These are phyloP conservation scores for Pisolithus orientalis DNA, from an alignment of 768 basidiomycete genomes.

Conservation along the genomic window DNA sequence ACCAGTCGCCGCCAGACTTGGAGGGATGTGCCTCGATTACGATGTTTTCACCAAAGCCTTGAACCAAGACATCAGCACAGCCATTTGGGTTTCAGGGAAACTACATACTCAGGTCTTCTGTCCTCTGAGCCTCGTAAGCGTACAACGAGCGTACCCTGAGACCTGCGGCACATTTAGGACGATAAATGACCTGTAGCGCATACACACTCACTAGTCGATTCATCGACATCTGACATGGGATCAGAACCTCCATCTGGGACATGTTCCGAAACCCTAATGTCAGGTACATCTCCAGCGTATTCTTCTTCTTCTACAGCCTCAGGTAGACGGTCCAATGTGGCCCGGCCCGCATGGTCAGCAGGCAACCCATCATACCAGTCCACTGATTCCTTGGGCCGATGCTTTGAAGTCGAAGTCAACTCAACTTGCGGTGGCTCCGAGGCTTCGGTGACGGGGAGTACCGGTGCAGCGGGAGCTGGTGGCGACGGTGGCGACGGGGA, in stretches of 20 bases:
- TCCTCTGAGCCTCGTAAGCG: slow-evolving; percentile 77
- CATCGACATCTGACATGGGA: slow-evolving; percentile 69
- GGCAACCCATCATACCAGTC: slow-evolving; percentile 92
- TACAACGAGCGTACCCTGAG: slow-evolving; percentile 76
- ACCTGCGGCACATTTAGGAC: slow-evolving; percentile 35
- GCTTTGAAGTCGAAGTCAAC: slow-evolving; percentile 15
- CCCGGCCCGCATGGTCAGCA: slow-evolving; percentile 46
- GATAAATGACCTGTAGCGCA: neutral
- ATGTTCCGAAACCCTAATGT: slow-evolving; percentile 51
- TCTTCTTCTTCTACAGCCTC: slow-evolving; percentile 55
- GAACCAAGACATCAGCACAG: slow-evolving; percentile 6
- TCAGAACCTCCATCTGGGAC: slow-evolving; percentile 37
- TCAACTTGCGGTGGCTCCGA: slow-evolving; percentile 9
- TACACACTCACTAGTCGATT: slow-evolving; percentile 43
- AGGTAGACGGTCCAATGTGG: slow-evolving; percentile 37
- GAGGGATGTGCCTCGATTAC: slow-evolving; percentile 80
- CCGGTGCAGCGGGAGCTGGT: slow-evolving; percentile 13
- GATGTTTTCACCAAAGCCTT: slow-evolving; percentile 77
- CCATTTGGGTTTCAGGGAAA: neutral
- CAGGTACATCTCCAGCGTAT: slow-evolving; percentile 36
- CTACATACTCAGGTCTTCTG: slow-evolving; percentile 79
- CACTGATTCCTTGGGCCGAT: slow-evolving; percentile 67
- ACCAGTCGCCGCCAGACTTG: slow-evolving; percentile 86
- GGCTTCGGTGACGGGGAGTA: neutral
- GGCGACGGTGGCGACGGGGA: slow-evolving; percentile 20